These are phyloP conservation scores for Leucocoprinus birnbaumii DNA, from an alignment of 768 basidiomycete species.

Conservation along the genomic window DNA sequence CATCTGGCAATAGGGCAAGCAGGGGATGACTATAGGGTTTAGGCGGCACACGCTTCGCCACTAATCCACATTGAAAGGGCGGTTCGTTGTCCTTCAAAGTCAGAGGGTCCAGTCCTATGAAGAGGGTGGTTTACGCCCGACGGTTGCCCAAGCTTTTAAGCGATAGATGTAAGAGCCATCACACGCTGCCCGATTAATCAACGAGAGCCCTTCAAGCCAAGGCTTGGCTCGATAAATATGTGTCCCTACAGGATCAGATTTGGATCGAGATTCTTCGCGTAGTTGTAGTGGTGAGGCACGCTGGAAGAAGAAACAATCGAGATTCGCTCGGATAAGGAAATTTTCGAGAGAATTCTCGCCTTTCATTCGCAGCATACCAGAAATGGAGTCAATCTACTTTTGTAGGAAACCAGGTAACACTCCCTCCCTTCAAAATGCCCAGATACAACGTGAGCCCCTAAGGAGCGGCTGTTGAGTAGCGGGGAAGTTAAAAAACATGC, in stretches of 20 bases:
- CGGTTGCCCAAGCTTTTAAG: conserved; percentile 7
- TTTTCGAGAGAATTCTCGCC: background rate
- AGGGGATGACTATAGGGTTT: too few species aligned
- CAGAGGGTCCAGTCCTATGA: too few species aligned
- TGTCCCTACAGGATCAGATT: conserved; percentile 5
- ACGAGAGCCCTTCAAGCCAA: background rate
- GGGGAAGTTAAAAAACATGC: too few species aligned
- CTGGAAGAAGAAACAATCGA: background rate
- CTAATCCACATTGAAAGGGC: conserved; percentile 16
- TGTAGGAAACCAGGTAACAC: background rate
- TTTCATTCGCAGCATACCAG: conserved; percentile 4
- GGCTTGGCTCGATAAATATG: background rate
- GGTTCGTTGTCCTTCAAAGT: too few species aligned
- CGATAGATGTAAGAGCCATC: background rate
- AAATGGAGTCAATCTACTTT: background rate
- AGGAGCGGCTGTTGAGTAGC: too few species aligned
- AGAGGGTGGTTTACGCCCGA: conserved; percentile 4
- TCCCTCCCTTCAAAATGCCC: background rate
- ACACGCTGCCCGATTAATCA: conserved; percentile 8
- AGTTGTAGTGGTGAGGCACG: background rate
- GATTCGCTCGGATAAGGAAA: conserved; percentile 10
- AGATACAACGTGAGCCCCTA: too few species aligned
- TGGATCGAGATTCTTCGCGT: background rate
- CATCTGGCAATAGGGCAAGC: too few species aligned
- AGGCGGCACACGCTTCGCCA: too few species aligned